These are phyloP conservation scores for Exophiala sideris DNA, from an alignment of 2,329 filamentous ascomycete genomes.

Conservation along the genomic window DNA sequence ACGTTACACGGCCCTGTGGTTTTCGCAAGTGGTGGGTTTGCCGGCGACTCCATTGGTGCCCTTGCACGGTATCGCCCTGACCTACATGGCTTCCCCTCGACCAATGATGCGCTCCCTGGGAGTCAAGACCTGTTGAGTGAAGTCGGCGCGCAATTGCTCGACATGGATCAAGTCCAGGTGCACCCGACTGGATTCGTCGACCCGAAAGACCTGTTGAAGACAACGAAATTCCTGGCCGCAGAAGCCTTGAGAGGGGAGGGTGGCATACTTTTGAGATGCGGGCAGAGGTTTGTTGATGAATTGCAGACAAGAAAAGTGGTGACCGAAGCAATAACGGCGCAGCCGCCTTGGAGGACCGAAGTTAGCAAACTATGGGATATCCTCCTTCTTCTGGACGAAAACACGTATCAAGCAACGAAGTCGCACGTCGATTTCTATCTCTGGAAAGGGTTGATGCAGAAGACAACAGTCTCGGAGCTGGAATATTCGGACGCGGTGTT, in stretches of 20 bases:
- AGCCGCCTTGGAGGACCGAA: slow-evolving; percentile 27
- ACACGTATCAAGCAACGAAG: slow-evolving; percentile 50
- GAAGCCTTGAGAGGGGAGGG: slow-evolving; percentile 63
- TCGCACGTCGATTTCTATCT: slow-evolving; percentile 62
- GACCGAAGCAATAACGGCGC: slow-evolving; percentile 48
- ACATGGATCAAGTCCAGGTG: slow-evolving; percentile 57
- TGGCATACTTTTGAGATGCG: slow-evolving; percentile 52
- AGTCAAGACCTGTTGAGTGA: slow-evolving; percentile 46
- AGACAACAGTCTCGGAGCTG: slow-evolving; percentile 51
- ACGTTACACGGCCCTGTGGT: slow-evolving; percentile 54
- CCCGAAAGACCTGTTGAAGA: slow-evolving; percentile 42
- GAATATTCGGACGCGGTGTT: slow-evolving; percentile 40
- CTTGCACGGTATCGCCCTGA: slow-evolving; percentile 58
- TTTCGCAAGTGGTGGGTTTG: slow-evolving; percentile 62
- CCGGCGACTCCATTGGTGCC: slow-evolving; percentile 57
- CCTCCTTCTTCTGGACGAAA: slow-evolving; percentile 58
- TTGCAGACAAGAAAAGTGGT: slow-evolving; percentile 58
- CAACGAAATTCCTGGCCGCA: slow-evolving; percentile 61
- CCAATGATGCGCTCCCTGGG: slow-evolving; percentile 58
- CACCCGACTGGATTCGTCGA: slow-evolving; percentile 65
- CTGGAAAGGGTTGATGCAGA: slow-evolving; percentile 60
- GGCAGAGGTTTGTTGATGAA: slow-evolving; percentile 60
- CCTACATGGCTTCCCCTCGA: slow-evolving; percentile 58
- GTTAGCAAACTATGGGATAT: slow-evolving; percentile 56
- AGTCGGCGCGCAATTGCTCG: slow-evolving; percentile 41